These are phyloP conservation scores for Rhodotorula glutinis DNA, from an alignment of 1,284 basidiomycete genomes.

Conservation along the genomic window DNA sequence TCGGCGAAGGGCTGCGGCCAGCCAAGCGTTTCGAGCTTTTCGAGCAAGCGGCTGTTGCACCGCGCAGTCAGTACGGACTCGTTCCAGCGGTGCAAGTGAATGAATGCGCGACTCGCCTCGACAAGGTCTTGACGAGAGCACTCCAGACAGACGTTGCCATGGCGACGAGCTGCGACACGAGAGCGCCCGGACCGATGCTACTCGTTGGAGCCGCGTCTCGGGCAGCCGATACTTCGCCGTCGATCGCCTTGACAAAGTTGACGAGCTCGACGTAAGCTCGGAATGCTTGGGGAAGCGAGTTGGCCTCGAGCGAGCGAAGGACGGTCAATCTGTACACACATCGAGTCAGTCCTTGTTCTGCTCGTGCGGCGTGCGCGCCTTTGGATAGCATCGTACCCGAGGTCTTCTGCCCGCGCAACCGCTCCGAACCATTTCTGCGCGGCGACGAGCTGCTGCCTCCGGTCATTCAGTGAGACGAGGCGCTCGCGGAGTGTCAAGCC, in stretches of 20 bases:
- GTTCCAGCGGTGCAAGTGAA: too few species aligned
- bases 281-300: constrained; percentile 47
- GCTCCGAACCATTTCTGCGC: constrained; percentile 72
- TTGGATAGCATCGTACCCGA: constrained; percentile 60
- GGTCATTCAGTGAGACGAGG: constrained; percentile 67
- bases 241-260: constrained; percentile 29
- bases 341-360: too few species aligned
- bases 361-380: background rate
- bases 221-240: constrained; percentile 2
- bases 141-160: constrained; percentile 38
- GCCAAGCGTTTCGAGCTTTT: constrained; percentile 65
- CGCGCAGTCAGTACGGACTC: background rate
- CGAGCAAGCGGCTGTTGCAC: constrained; percentile 51
- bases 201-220: background rate
- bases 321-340: constrained; percentile 42
- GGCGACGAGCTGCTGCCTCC: constrained; percentile 67
- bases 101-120: constrained; percentile 10
- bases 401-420: constrained; percentile 64
- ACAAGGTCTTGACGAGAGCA: constrained; percentile 31
- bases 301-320: constrained; percentile 44
- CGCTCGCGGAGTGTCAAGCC: constrained; percentile 68
- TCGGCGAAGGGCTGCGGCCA: constrained; percentile 69
- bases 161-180: constrained; percentile 34
- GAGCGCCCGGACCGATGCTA: constrained; percentile 13
- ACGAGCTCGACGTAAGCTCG: constrained; percentile 38